phyloP scores from a whole-genome alignment of 2,329 filamentous ascomycete genomes.

The Alternaria sp. region DNA sequence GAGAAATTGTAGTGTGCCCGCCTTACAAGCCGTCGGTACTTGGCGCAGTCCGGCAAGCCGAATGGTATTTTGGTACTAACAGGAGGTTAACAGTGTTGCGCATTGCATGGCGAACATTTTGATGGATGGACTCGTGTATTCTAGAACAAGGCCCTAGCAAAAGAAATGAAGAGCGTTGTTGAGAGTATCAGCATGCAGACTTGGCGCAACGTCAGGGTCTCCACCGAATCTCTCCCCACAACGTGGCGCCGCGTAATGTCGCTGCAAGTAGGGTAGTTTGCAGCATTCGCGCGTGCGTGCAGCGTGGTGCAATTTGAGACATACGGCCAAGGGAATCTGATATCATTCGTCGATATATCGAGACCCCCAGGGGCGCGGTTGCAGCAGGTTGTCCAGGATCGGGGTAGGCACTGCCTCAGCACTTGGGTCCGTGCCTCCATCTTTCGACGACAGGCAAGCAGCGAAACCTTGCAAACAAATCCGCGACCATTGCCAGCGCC shows the following conservation, averaged over 20 bases:
- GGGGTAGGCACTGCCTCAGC: slow-evolving; percentile 15
- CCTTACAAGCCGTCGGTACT: not conserved
- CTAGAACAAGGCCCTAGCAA: not conserved
- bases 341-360: slow-evolving; percentile 7
- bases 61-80: not conserved
- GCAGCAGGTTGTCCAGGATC: slow-evolving; percentile 11
- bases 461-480: slow-evolving; percentile 8
- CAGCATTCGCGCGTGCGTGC: not conserved
- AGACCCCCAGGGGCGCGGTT: slow-evolving; percentile 14
- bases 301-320: slow-evolving; percentile 1
- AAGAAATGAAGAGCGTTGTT: not conserved
- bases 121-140: not conserved
- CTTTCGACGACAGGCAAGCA: slow-evolving; percentile 11
- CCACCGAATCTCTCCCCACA: slow-evolving; percentile 5
- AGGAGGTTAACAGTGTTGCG: not conserved
- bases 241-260: slow-evolving; percentile 15
- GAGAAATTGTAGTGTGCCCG: slow-evolving; percentile 1
- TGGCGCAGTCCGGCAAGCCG: not conserved
- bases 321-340: not conserved
- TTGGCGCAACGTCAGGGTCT: slow-evolving; percentile 16
- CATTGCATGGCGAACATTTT: not conserved
- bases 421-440: slow-evolving; percentile 13
- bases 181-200: not conserved
- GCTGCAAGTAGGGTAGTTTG: not conserved
- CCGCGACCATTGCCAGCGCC: not conserved